Base-by-base conservation (phyloP, 2,329 filamentous ascomycete genomes). In the Aspergillus costaricaensis region DNA sequence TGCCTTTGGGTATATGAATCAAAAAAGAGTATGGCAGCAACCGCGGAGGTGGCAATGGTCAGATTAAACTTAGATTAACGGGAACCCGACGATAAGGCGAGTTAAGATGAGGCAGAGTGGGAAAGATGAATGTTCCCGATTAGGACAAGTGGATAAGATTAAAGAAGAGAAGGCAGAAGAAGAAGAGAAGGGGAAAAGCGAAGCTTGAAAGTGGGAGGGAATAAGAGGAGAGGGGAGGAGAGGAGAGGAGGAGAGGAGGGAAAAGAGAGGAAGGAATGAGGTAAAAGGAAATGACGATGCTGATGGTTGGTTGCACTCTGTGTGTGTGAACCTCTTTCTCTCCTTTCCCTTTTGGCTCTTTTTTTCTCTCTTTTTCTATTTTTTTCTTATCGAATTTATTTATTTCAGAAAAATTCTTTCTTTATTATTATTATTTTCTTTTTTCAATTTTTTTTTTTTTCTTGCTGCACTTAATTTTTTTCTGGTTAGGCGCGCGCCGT, bases 401-500 rank as follows among this genome's bases (percentile, higher is more conserved):
- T 36, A 5, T 5, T 36, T 36, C 12, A 14, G 30, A 36, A 32
- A 32, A 36, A 25, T 8, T 36, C 12, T 41, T 39, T 43, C 51
- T 27, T 25, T 58, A 55, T 58, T 25, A 32, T 41, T 52, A 27
- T 56, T 49, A 47, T 19, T 52, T 57, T 55, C 48, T 38, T 56
- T 48, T 53, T 48, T 9, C 15, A 39, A 25, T 60, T 49, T 38
- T 36, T 49, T 38, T 36, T 49, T 48, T 52, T 43, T 51, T 52
- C 41, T n/a, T n/a, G 27, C 27, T 30, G 38, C 23, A 50, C 53
- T 60, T 43, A 14, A 21, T 50, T 48, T 44, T 44, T 44, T 54
- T 56, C 55, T 48, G 48, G 55, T 47, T 55, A 57, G 55, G 60
- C 58, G 63, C 61, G 63, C 59, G 60, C 41, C 54, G 63, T 56